These are phyloP conservation scores for Beauveria australis DNA, from an alignment of 2,329 filamentous ascomycete species.

Conservation along the genomic window DNA sequence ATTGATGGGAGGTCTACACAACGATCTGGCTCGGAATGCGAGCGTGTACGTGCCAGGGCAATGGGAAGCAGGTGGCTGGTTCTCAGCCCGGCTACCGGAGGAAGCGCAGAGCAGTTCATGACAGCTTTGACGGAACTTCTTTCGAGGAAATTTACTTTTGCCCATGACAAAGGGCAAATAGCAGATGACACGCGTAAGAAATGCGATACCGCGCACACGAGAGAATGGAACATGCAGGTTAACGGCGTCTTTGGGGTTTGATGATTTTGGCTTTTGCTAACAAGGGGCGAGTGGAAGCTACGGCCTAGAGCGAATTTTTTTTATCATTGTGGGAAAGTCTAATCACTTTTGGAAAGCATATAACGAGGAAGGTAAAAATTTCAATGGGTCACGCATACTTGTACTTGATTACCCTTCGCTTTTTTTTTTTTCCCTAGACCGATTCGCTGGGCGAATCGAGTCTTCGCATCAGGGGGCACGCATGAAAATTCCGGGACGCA, in stretches of 20 bases:
- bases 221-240: not conserved
- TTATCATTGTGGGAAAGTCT: not conserved
- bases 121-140: not conserved
- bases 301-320: not conserved
- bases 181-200: not conserved
- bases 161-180: not conserved
- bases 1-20: conserved; percentile 61
- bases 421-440: not conserved
- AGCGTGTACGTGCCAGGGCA: conserved; percentile 62
- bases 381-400: not conserved
- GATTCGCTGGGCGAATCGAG: not conserved
- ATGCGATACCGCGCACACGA: not conserved
- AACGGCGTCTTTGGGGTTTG: not conserved
- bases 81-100: conserved; percentile 26
- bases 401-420: not conserved
- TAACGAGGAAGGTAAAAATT: not conserved
- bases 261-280: not conserved
- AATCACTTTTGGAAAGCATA: not conserved
- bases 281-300: not conserved
- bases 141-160: not conserved
- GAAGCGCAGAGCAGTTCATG: not conserved
- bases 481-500: not conserved
- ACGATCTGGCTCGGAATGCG: conserved; percentile 47
- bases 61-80: conserved; percentile 89
- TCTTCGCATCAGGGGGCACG: not conserved